These are phyloP conservation scores for Colletotrichum viniferum DNA, from an alignment of 2,329 filamentous ascomycete genomes.

Conservation along the genomic window DNA sequence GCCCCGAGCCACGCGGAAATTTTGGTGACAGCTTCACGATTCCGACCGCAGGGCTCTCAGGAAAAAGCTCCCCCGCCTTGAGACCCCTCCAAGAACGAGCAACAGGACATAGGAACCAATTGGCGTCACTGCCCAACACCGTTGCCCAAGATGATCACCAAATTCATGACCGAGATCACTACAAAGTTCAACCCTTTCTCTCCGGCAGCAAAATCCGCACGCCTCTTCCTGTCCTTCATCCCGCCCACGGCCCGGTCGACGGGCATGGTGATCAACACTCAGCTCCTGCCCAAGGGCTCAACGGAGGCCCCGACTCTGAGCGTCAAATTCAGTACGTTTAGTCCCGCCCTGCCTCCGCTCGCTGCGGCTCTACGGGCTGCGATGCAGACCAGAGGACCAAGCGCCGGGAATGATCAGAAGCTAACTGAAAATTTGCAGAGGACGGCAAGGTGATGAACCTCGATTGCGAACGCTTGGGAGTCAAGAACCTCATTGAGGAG, in stretches of 20 bases:
- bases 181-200: conserved; percentile 95
- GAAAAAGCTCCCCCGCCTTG: background rate
- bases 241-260: conserved; percentile 76
- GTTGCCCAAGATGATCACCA: conserved; percentile 72
- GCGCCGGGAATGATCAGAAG: background rate
- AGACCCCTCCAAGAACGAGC: background rate
- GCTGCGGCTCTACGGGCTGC: background rate
- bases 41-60: background rate
- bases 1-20: conserved; percentile 12
- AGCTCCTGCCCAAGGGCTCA: conserved; percentile 73
- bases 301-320: conserved; percentile 71
- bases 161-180: conserved; percentile 83
- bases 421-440: conserved; percentile 55
- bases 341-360: background rate
- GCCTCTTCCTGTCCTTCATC: conserved; percentile 85
- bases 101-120: background rate
- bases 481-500: conserved; percentile 87
- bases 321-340: conserved; percentile 82
- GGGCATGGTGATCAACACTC: conserved; percentile 79
- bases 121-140: background rate
- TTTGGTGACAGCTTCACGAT: conserved; percentile 16
- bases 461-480: conserved; percentile 79
- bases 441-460: conserved; percentile 91
- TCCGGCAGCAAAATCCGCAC: conserved; percentile 76
- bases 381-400: background rate